phyloP scores from a whole-genome alignment of 1,139 yeast species.

The Saccharomyces uvarum region DNA sequence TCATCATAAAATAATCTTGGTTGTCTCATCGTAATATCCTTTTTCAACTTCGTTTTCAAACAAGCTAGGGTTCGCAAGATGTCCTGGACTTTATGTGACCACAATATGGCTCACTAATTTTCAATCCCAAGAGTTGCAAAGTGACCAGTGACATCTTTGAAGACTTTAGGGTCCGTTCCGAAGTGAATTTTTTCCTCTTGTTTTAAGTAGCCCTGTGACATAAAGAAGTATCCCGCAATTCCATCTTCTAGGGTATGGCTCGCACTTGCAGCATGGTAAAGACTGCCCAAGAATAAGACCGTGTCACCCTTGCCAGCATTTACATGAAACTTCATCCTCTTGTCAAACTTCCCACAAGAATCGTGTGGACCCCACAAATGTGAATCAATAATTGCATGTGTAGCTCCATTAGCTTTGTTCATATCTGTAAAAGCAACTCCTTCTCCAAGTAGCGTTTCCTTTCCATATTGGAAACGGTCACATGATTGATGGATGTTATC shows the following conservation, averaged over 20 bases:
- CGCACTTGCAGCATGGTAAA: not conserved
- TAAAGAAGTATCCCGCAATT: not conserved
- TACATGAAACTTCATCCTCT: not conserved
- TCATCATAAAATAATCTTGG: not conserved
- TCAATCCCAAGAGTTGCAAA: constrained; percentile 2
- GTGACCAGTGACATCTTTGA: constrained; percentile 1
- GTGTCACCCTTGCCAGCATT: not conserved
- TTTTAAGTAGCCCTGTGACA: not conserved
- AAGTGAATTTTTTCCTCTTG: not conserved
- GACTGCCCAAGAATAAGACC: not conserved
- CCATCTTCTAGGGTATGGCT: not conserved
- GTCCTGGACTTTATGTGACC: constrained; percentile 6
- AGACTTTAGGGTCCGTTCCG: constrained; percentile 27
- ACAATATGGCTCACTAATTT: constrained; percentile 5
- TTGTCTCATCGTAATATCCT: not conserved
- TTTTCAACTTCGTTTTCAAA: constrained; percentile 52
- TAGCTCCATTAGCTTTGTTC: not conserved
- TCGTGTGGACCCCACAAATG: not conserved
- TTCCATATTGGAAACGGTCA: not conserved
- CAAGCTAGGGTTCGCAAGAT: constrained; percentile 2
- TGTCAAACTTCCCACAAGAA: not conserved
- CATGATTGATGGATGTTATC: not conserved
- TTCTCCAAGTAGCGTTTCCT: not conserved
- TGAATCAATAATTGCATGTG: not conserved
- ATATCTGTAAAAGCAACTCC: not conserved